These are phyloP conservation scores for Fereydounia khargensis DNA, from an alignment of 1,284 basidiomycete genomes.

Conservation along the genomic window DNA sequence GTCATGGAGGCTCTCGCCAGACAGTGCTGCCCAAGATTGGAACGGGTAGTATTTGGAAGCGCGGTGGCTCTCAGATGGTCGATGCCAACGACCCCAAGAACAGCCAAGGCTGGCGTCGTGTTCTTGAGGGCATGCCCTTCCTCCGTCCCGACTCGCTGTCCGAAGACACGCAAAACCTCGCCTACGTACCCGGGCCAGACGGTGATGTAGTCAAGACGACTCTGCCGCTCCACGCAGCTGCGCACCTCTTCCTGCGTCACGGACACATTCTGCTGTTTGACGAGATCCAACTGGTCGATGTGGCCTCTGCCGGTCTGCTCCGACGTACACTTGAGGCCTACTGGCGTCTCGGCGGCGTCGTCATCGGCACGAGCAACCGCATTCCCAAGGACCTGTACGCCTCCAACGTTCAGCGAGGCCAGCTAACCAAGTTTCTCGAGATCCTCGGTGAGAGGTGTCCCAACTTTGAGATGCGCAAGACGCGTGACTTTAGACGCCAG, in stretches of 20 bases:
- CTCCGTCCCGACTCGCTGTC: conserved; percentile 37
- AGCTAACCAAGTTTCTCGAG: conserved; percentile 64
- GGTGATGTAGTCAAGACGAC: conserved; percentile 29
- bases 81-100: not conserved
- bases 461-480: conserved; percentile 63
- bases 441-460: conserved; percentile 68
- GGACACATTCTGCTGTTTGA: conserved; percentile 69
- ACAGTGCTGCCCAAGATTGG: conserved; percentile 23
- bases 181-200: conserved; percentile 27
- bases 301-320: conserved; percentile 66
- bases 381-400: conserved; percentile 70
- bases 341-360: conserved; percentile 72
- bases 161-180: not conserved
- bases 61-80: conserved; percentile 41
- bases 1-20: conserved; percentile 30
- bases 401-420: conserved; percentile 68
- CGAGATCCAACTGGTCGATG: conserved; percentile 71
- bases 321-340: conserved; percentile 73
- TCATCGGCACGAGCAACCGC: conserved; percentile 65
- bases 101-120: conserved; percentile 13
- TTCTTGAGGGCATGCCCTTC: conserved; percentile 38
- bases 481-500: conserved; percentile 59
- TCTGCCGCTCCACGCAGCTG: conserved; percentile 61
- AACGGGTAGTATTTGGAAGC: conserved; percentile 57
- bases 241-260: conserved; percentile 62